Base-by-base conservation (phyloP, 192 early-diverging fungal species). In the Phycomyces nitens region DNA sequence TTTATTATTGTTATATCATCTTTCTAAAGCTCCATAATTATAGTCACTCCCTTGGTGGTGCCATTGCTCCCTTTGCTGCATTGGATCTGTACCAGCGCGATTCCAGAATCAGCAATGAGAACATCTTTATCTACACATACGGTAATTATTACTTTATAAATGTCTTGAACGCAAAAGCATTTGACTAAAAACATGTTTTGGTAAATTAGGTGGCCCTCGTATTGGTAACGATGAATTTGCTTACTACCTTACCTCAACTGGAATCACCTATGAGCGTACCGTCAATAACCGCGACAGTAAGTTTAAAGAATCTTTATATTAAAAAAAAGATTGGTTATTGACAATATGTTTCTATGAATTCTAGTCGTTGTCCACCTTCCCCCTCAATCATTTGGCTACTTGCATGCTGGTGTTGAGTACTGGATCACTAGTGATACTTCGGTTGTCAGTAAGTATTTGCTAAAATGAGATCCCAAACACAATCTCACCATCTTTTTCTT, bases 41-140 rank as follows among this genome's bases (percentile, higher is more conserved):
- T 22, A 69, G 72, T 11, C 72, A 74, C 27, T 69, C 66, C 0
- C 67, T 74, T 40, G 72, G 72, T 16, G 72, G 57, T 64, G 66
- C 72, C 14, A 16, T 58, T 6, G 65, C 72, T 26, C 24, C 58
- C 3, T 23, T 73, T 38, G 57, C 65, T 34, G 58, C 56, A 8
- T 43, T 74, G 53, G 72, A 74, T 56, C 58, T 74, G 11, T 68
- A 68, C 40, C 58, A 65, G 15, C 64, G 64, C 5, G 42, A 61
- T 9, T 2, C 23, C 15, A 23, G 50, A 1, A 38, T 71, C 11
- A 65, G 26, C 22, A 41, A 56, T 18, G 14, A 15, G 14, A 71
- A 71, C n/a, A 20, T 71, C 16, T 29, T 10, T 21, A 44, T 65
- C 6, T 66, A 62, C 21, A 71, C 64, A 9, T 70, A 58, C 49